A percentile compares a stretch with the other conserved stretches of the same genome.
These are phyloP conservation scores for Xerocomus spinulosus DNA, from an alignment of 768 basidiomycete species.

Conservation along the genomic window DNA sequence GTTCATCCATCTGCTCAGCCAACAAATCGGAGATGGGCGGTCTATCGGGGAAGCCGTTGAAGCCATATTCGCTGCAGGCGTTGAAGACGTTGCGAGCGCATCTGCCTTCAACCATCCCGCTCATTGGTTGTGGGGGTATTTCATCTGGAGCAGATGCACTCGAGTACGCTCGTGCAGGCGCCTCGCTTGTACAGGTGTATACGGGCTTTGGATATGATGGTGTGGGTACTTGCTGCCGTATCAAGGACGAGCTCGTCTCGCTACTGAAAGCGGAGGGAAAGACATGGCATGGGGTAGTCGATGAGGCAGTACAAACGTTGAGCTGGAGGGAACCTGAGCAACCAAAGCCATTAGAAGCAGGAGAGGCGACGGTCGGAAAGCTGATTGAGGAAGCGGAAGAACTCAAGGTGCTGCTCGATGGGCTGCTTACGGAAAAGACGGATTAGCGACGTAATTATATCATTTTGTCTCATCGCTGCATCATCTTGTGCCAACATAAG, in stretches of 20 bases:
- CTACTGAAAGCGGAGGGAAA: constrained; percentile 61
- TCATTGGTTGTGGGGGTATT: constrained; percentile 96
- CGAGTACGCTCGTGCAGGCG: constrained; percentile 85
- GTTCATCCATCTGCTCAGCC: constrained; percentile 37
- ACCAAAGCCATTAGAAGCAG: constrained; percentile 6
- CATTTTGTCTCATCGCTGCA: too few relatives aligned
- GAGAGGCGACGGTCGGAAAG: constrained; percentile 28
- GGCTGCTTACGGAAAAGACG: constrained; percentile 14
- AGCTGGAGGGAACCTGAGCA: constrained; percentile 42
- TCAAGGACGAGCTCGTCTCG: constrained; percentile 83
- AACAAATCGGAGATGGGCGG: constrained; percentile 77
- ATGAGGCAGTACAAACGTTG: constrained; percentile 47
- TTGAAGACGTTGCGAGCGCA: constrained; percentile 69
- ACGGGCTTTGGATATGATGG: constrained; percentile 91
- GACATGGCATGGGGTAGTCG: constrained; percentile 71
- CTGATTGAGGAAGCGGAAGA: constrained; percentile 42
- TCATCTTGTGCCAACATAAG: too few relatives aligned
- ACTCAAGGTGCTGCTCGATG: constrained; percentile 26
- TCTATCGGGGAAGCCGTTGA: constrained; percentile 86
- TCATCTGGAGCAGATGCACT: constrained; percentile 81
- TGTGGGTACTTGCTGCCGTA: constrained; percentile 74
- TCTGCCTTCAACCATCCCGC: constrained; percentile 73
- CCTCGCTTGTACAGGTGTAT: constrained; percentile 85
- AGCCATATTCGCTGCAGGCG: constrained; percentile 70
- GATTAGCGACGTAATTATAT: too few relatives aligned